Base-by-base conservation (phyloP, 1,284 basidiomycete genomes). In the Sporisorium iseilematis-ciliati region DNA sequence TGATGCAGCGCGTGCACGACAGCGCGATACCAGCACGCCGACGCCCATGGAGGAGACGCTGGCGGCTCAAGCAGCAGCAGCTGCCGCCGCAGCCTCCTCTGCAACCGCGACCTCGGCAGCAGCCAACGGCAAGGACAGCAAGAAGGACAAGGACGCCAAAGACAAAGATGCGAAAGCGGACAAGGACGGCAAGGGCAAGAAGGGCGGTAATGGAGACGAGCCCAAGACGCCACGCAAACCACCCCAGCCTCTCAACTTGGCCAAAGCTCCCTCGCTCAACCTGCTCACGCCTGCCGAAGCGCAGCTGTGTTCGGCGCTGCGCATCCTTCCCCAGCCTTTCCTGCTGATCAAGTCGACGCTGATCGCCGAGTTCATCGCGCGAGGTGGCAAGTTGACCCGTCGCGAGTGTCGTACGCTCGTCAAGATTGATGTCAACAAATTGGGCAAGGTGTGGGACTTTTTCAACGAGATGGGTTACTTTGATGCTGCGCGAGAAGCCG, bases 281-380 rank as follows among this genome's bases (percentile, higher is more conserved):
- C 71, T 84, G 54, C 80, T 84, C 25, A 79, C 81, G 23, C 56
- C 67, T 18, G 69, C 69, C 33, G 83, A 85, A 60, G 75, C 75
- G 56, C 74, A 78, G 50, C 71, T 83, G 42, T 84, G 82, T 56
- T 82, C 82, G 16, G 64, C 68, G 21, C 64, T 81, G 46, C 78
- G 83, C 18, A 82, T 85, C 64, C 58, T 79, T n/a, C 83, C 83
- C 6, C 74, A 78, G 53, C 77, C 82, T 1, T 85, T 79, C 59
- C 65, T 85, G 61, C 48, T 83, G 53, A 80, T 85, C 68, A 85
- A 85, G 58, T 71, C 79, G 71, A 77, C 75, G 53, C 77, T 85
- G 26, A 72, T 85, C 25, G 64, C 78, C 31, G 78, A 76, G 35
- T 75, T 77, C 49, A 66, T 78, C 38, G 77, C 79, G 4, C 64